These are phyloP conservation scores for Hysterangium stoloniferum DNA, from an alignment of 768 basidiomycete species.

Conservation along the genomic window DNA sequence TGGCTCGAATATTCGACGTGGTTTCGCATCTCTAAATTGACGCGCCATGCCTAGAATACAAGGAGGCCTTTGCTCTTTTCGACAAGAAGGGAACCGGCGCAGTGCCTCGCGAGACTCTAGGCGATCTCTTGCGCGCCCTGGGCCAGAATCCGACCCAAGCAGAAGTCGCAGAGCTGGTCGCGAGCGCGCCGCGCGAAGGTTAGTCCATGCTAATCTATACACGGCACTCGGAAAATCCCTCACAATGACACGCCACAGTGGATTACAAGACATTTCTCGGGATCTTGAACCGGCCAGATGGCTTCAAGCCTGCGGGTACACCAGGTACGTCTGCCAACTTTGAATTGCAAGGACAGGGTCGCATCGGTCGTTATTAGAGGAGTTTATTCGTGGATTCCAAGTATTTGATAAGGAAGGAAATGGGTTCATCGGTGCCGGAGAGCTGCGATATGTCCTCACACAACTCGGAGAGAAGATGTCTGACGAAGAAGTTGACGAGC, in stretches of 20 bases:
- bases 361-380: conserved; percentile 48
- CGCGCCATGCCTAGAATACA: conserved; percentile 62
- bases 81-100: conserved; percentile 93
- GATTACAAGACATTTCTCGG: conserved; percentile 88
- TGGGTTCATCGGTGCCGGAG: conserved; percentile 86
- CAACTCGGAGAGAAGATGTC: conserved; percentile 98
- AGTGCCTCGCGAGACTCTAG: conserved; percentile 80
- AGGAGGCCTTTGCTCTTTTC: conserved; percentile 95
- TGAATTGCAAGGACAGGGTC: not conserved
- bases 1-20: conserved; percentile 3
- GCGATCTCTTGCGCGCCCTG: conserved; percentile 86
- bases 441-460: conserved; percentile 88
- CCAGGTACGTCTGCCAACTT: conserved; percentile 50
- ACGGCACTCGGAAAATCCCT: conserved; percentile 14
- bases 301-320: conserved; percentile 95
- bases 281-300: conserved; percentile 91
- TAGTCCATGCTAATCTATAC: conserved; percentile 17
- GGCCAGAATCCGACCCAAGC: conserved; percentile 99
- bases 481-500: conserved; percentile 96
- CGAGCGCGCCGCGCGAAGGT: conserved; percentile 72
- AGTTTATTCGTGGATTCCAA: conserved; percentile 98
- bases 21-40: not conserved
- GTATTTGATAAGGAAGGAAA: conserved; percentile 97
- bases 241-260: conserved; percentile 37
- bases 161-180: conserved; percentile 83